Base-by-base conservation (phyloP, 1,284 basidiomycete species). In the Xerocomus minutiporus region DNA sequence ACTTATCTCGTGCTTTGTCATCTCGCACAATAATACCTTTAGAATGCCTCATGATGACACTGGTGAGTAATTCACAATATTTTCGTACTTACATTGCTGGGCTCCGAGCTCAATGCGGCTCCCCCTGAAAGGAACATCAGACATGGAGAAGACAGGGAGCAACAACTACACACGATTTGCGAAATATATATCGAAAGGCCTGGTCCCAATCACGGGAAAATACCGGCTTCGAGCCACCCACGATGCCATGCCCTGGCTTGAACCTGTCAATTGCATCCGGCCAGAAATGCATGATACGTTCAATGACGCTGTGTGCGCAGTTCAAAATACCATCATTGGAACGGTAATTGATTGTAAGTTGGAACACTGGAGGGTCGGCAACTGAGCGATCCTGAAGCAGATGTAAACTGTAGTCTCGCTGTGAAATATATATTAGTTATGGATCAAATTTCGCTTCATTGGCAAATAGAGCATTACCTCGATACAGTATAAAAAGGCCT, bases 301-400 rank as follows among this genome's bases (percentile, higher is more conserved):
- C 73, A 8, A 89, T 78, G 8, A 89, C 69, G 0, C 78, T 79
- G 45, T 81, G 77, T 0, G 86, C 86, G 53, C 83, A 84, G 43
- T 80, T 75, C n/a, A 87, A 79, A 28, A 85, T 84, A 1, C 87
- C 87, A 0, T 76, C 77, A 59, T 90, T 88, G 0, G 84, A 88
- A 8, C 86, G 78, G 61, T 85, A 88, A 59, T 90, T 90, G 35
- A 76, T 69, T 0, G 78, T 71, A 1, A 90, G 74, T 49, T 85
- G 79, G 64, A 88, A 89, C 2, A 72, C 71, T 45, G 63, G 68
- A 0, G 84, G 82, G 34, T 70, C 59, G 28, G 47, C 44, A 53
- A 61, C 50, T 13, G 64, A 47, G 3, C 52, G 51, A 42, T 56
- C 56, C 4, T 53, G 59, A 36, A 51, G 55, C 5, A 54, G 20